Percentiles rank a stretch among this genome's conserved stretches.
Conservation (phyloP, 352 stramenopile species). For the Globisporangium lucens region DNA sequence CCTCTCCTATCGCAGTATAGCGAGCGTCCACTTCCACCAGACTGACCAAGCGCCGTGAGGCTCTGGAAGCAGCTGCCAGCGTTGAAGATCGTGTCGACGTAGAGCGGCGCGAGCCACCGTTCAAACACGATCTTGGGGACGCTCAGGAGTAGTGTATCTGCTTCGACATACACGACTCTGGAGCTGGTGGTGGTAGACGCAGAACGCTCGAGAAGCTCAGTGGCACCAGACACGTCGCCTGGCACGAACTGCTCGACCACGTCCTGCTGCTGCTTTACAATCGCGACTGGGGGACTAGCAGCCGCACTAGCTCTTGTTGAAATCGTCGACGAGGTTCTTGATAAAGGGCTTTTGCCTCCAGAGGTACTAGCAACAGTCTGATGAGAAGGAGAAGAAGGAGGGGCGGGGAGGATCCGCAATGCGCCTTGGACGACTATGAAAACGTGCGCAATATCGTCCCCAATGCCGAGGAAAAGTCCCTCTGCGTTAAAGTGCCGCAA, state of each 20-base stretch:
- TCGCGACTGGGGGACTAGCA: neutral
- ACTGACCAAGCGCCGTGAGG: conserved; percentile 7
- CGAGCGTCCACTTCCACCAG: neutral
- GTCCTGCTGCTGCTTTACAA: neutral
- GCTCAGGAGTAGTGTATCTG: conserved; percentile 35
- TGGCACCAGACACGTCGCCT: conserved; percentile 36
- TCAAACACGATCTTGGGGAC: conserved; percentile 36
- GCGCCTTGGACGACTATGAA: conserved; percentile 37
- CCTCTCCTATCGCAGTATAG: neutral
- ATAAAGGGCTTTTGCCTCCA: neutral
- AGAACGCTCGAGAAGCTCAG: conserved; percentile 22
- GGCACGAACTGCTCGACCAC: conserved; percentile 23
- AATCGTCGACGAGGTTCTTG: neutral
- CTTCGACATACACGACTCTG: conserved; percentile 25
- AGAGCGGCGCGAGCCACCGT: conserved; percentile 39
- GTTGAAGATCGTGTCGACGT: conserved; percentile 31
- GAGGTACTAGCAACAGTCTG: no score
- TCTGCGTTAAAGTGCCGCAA: conserved; percentile 23
- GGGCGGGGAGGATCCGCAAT: conserved; percentile 10
- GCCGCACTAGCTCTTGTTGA: neutral
- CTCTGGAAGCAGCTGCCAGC: conserved; percentile 36
- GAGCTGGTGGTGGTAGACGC: neutral
- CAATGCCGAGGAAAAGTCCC: conserved; percentile 19
- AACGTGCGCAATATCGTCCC: conserved; percentile 24
- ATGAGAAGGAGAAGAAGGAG: neutral